Conservation (phyloP, 2,329 filamentous ascomycete species). For the Ophiostoma sp. region DNA sequence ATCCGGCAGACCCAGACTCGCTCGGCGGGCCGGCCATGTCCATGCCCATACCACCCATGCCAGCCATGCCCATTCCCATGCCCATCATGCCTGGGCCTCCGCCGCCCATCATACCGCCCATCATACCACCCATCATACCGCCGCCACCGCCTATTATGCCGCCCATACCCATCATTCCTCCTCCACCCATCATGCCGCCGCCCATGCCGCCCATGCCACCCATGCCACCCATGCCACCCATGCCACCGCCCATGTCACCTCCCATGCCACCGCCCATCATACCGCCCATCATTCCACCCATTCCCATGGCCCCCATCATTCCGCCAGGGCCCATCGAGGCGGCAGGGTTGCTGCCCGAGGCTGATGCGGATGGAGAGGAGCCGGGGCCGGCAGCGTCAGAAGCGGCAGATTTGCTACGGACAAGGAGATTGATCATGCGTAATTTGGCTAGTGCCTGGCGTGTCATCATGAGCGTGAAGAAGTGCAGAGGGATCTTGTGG, state of each 20-base stretch:
- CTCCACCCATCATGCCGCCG: conserved; percentile 4
- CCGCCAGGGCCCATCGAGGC: conserved; percentile 28
- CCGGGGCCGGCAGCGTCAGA: conserved; percentile 15
- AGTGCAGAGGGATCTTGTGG: conserved; percentile 53
- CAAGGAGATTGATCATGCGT: conserved; percentile 50
- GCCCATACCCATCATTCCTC: conserved; percentile 15
- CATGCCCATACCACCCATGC: conserved; percentile 18
- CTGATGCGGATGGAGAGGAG: conserved; percentile 18
- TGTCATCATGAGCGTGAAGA: conserved; percentile 55
- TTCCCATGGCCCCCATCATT: conserved; percentile 8
- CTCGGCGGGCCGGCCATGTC: conserved; percentile 14
- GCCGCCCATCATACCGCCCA: conserved; percentile 9
- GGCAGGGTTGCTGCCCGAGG: neutral
- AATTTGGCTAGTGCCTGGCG: conserved; percentile 52
- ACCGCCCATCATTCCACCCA: neutral
- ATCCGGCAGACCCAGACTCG: neutral
- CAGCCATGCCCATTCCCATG: conserved; percentile 16
- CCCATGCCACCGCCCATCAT: conserved; percentile 10
- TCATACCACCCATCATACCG: neutral
- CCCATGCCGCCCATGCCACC: conserved; percentile 12
- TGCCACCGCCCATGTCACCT: conserved; percentile 13
- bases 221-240: conserved; percentile 1
- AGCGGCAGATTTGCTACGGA: conserved; percentile 33
- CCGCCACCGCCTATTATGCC: conserved; percentile 3
- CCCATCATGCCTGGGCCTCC: conserved; percentile 12